Base-by-base conservation (phyloP, 2,329 filamentous ascomycete genomes). In the Aureobasidium sp. region DNA sequence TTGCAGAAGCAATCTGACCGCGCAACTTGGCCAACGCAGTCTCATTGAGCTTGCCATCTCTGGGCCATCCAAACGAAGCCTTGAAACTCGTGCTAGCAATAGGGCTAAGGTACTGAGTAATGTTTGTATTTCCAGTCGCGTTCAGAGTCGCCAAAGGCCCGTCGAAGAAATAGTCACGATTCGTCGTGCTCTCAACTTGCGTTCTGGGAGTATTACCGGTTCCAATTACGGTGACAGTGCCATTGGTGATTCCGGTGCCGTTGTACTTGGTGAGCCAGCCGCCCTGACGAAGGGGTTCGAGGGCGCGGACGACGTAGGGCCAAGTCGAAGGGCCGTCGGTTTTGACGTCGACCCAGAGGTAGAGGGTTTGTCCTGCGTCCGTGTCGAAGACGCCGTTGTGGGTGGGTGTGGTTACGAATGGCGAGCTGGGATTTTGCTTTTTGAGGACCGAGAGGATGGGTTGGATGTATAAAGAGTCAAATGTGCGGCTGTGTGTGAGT, bases 371-470 rank as follows among this genome's bases (percentile, higher is more conserved):
- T 5, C 64, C 70, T 1, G 68, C 62, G 29, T 62, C 62, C 1
- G 79, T 79, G 64, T 85, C 81, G 62, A 75, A 85, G 12, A 85
- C 78, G 29, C 81, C 81, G 61, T 83, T 80, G 38, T 73, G 71
- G 3, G 78, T 79, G 6, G 69, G 66, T 0, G 63, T 62, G 1
- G 64, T 59, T 3, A 77, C 62, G 63, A 81, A 84, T 0, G 64
- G 66, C 16, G 71, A 74, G 6, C 66, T 65, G n/a, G 78, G 77
- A 60, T 81, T 84, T 60, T 81, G 75, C 14, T 74, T 73, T 29
- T 72, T 66, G 6, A 84, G 66, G 0, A 79, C 78, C 54, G 74
- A 69, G 24, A 81, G 66, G 51, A 84, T 78, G 2, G 80, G 81
- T 38, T 79, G 70, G 57, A 84, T 73, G 62, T 83, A 84, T 24